Conservation (phyloP, 1,139 yeast genomes). For the Lodderomyces pseudojiufengensis region DNA sequence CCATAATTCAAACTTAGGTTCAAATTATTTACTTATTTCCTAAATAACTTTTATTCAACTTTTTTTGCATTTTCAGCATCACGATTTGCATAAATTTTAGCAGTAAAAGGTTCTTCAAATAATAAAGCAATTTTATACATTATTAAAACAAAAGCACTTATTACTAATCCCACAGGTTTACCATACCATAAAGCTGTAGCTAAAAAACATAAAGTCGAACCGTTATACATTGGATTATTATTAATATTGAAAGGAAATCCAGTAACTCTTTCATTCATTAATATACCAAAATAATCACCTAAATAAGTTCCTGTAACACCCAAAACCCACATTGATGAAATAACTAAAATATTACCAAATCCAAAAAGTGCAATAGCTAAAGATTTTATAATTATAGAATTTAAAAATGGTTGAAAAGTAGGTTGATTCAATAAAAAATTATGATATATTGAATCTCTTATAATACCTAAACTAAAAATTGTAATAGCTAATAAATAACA, state of each 20-base stretch:
- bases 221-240: slow-evolving; percentile 96
- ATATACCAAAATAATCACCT: slow-evolving; percentile 95
- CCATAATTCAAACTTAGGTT: too few species aligned
- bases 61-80: background rate
- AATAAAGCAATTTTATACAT: slow-evolving; percentile 82
- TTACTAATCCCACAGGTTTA: slow-evolving; percentile 81
- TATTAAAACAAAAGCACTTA: slow-evolving; percentile 66
- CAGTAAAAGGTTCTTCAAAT: slow-evolving; percentile 97
- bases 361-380: slow-evolving; percentile 44
- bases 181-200: slow-evolving; percentile 89
- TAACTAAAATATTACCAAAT: slow-evolving; percentile 74
- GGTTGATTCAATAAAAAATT: slow-evolving; percentile 51
- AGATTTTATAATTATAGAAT: slow-evolving; percentile 29
- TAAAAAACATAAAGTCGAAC: slow-evolving; percentile 81
- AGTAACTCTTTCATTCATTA: slow-evolving; percentile 88
- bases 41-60: too few species aligned
- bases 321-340: slow-evolving; percentile 85
- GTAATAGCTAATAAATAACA: slow-evolving; percentile 80
- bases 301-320: slow-evolving; percentile 95
- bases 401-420: slow-evolving; percentile 49
- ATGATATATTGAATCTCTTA: slow-evolving; percentile 75
- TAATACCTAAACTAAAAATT: slow-evolving; percentile 79
- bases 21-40: too few species aligned
- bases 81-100: slow-evolving; percentile 64
- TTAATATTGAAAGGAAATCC: slow-evolving; percentile 89